Percentiles rank a stretch among this genome's conserved stretches.
Evolutionary conservation across 148 eudicot species (phyloP).

Genomic region (Salicornia ramosissima): DNA sequence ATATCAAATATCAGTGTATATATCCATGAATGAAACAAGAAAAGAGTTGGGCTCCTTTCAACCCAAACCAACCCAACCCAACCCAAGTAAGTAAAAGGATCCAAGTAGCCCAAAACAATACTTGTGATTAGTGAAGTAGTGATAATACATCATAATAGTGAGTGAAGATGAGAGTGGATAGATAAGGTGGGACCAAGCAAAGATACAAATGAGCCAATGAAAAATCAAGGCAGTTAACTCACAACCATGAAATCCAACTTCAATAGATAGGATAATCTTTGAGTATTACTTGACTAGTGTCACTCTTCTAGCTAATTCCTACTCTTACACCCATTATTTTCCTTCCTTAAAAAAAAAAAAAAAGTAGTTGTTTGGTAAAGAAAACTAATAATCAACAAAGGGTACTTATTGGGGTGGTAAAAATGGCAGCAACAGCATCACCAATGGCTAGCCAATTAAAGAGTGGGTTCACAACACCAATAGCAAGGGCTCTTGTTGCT

Average conservation of each 20-base stretch:
- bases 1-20: no score
- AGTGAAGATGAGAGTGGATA: slow-evolving; percentile 33
- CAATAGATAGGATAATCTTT: no score
- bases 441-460: slow-evolving; percentile 45
- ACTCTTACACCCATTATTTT: not conserved
- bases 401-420: slow-evolving; percentile 1
- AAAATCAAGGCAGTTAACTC: slow-evolving; percentile 12
- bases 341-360: no score
- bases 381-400: no score
- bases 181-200: slow-evolving; percentile 26
- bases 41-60: no score
- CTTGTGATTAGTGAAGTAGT: not conserved
- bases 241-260: slow-evolving; percentile 30
- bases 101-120: not conserved
- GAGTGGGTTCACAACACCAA: slow-evolving; percentile 23
- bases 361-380: not conserved
- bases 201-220: slow-evolving; percentile 28
- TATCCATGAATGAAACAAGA: no score
- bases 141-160: not conserved
- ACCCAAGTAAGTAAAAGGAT: not conserved
- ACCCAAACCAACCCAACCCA: no score
- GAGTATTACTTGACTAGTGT: no score
- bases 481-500: slow-evolving; percentile 15
- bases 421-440: slow-evolving; percentile 32
- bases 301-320: not conserved